Evolutionary conservation across 805 yeast species (phyloP).

Genomic region (Candida coleopterorum): DNA sequence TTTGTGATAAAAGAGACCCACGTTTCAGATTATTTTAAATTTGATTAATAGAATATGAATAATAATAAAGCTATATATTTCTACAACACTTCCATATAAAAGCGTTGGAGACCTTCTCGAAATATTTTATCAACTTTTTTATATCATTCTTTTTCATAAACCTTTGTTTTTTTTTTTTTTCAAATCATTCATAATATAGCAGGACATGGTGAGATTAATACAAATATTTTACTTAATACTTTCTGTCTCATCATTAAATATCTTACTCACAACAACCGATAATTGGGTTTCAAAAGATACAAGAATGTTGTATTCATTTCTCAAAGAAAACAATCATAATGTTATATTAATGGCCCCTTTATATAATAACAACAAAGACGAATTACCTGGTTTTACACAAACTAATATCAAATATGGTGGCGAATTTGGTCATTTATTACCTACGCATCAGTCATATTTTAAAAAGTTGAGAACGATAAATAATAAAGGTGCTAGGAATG

Average conservation of each 20-base stretch:
- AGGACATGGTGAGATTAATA: neutral
- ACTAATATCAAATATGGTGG: constrained; percentile 22
- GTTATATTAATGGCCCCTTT: constrained; percentile 29
- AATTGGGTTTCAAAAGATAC: constrained; percentile 35
- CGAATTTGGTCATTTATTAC: constrained; percentile 29
- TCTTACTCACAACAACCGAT: constrained; percentile 29
- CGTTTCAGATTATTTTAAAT: too few species aligned
- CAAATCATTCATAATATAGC: too few species aligned
- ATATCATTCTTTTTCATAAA: too few species aligned
- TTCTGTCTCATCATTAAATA: constrained; percentile 17
- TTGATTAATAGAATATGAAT: too few species aligned
- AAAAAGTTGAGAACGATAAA: constrained; percentile 11
- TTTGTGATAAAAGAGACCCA: too few species aligned
- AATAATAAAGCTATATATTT: too few species aligned
- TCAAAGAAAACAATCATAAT: constrained; percentile 24
- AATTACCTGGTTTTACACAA: neutral
- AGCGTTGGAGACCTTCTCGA: too few species aligned
- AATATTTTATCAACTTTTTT: too few species aligned
- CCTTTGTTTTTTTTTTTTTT: too few species aligned
- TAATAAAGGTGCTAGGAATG: constrained; percentile 17
- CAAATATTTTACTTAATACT: neutral
- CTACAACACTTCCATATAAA: too few species aligned
- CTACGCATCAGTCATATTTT: constrained; percentile 27
- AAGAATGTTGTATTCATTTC: constrained; percentile 22
- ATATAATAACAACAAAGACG: neutral